A percentile compares a stretch with the other conserved stretches of the same genome.
phyloP scores from a whole-genome alignment of 2,329 filamentous ascomycete genomes.

The Claviceps cyperi region DNA sequence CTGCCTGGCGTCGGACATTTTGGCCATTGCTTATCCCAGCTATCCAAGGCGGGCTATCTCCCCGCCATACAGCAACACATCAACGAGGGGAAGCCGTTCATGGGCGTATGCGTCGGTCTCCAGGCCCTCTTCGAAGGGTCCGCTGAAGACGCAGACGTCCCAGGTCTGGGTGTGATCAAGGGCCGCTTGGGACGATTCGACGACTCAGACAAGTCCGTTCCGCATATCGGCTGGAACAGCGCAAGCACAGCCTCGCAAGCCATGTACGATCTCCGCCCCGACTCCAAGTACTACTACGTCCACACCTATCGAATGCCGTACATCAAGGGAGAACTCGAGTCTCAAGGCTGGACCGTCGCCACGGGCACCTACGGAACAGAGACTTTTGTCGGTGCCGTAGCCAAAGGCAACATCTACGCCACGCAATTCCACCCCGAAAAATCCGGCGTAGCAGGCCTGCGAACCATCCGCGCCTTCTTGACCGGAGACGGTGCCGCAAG shows the following conservation, averaged over 20 bases:
- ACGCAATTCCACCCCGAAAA: constrained; percentile 99
- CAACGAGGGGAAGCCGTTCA: constrained; percentile 83
- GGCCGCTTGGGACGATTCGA: constrained; percentile 62
- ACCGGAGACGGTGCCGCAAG: constrained; percentile 48
- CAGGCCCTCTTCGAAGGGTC: constrained; percentile 85
- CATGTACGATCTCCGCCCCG: constrained; percentile 65
- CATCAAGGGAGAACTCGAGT: constrained; percentile 55
- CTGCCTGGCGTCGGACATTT: constrained; percentile 96
- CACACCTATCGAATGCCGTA: constrained; percentile 87
- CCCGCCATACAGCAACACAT: constrained; percentile 76
- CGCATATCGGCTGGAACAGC: constrained; percentile 97
- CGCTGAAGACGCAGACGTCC: constrained; percentile 55
- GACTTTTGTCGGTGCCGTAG: constrained; percentile 82
- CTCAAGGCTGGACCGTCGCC: constrained; percentile 80
- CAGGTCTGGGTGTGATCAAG: constrained; percentile 64
- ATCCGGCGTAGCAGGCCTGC: constrained; percentile 76
- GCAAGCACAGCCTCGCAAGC: constrained; percentile 46
- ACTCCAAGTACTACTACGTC: constrained; percentile 97
- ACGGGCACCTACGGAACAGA: constrained; percentile 78
- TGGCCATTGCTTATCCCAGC: constrained; percentile 81
- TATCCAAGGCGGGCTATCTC: constrained; percentile 68
- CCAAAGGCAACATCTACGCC: constrained; percentile 70
- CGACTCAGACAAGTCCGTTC: constrained; percentile 71
- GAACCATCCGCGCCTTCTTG: constrained; percentile 74
- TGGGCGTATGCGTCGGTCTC: constrained; percentile 91